Percentiles rank a stretch among this genome's conserved stretches.
Conservation (phyloP, 2,329 filamentous ascomycete genomes). For the Chalaropsis thielavioides region DNA sequence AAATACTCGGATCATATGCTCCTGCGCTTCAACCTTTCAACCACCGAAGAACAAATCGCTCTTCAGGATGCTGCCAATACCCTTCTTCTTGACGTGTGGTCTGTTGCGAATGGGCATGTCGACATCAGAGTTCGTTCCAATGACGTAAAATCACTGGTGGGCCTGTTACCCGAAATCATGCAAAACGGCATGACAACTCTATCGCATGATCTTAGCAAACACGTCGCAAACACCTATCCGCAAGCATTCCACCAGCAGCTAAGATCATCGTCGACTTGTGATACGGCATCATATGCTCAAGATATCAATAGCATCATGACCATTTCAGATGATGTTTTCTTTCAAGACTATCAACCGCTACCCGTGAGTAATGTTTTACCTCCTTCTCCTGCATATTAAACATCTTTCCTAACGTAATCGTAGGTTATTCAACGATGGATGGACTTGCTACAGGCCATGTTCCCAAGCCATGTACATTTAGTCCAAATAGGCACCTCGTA, state of each 20-base stretch:
- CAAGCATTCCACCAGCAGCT: slow-evolving; percentile 18
- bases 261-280: not conserved
- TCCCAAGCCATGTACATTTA: slow-evolving; percentile 61
- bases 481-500: slow-evolving; percentile 71
- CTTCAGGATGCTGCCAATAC: slow-evolving; percentile 59
- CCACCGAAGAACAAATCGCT: slow-evolving; percentile 48
- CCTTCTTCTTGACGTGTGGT: slow-evolving; percentile 83
- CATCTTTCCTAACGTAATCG: slow-evolving; percentile 13
- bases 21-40: slow-evolving; percentile 68
- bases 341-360: slow-evolving; percentile 80
- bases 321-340: slow-evolving; percentile 60
- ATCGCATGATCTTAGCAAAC: slow-evolving; percentile 65
- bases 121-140: slow-evolving; percentile 69
- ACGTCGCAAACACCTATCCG: slow-evolving; percentile 64
- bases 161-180: slow-evolving; percentile 61
- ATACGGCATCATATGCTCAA: not conserved
- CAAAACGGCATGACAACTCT: slow-evolving; percentile 57
- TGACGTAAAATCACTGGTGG: slow-evolving; percentile 63
- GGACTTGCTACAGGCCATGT: slow-evolving; percentile 77
- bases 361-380: slow-evolving; percentile 32
- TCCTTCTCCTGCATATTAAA: not conserved
- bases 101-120: slow-evolving; percentile 64
- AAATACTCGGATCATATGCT: slow-evolving; percentile 73
- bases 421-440: slow-evolving; percentile 70
- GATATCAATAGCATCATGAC: not conserved